Conservation (phyloP, 2,329 filamentous ascomycete genomes). For the Chrysoporthe cubensis region DNA sequence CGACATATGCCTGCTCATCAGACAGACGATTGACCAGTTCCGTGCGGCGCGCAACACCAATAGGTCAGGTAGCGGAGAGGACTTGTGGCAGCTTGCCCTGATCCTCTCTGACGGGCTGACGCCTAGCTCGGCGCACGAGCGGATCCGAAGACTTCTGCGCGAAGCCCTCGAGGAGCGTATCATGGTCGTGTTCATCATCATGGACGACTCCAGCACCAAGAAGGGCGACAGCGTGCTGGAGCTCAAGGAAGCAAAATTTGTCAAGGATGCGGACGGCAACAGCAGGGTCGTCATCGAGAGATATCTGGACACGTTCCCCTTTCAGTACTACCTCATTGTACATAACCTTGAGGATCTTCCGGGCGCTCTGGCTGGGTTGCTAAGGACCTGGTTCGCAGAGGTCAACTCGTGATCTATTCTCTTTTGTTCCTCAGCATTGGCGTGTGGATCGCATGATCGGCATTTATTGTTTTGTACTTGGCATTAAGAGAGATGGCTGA, state of each 20-base stretch:
- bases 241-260: conserved; percentile 84
- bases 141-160: conserved; percentile 79
- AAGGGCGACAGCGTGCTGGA: conserved; percentile 76
- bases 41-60: conserved; percentile 66
- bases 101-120: conserved; percentile 95
- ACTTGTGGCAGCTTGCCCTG: conserved; percentile 94
- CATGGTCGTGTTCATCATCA: conserved; percentile 97
- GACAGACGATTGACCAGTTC: conserved; percentile 80
- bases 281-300: conserved; percentile 79
- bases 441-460: background rate
- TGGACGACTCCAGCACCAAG: conserved; percentile 65
- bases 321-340: conserved; percentile 95
- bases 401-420: conserved; percentile 48
- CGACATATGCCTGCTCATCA: conserved; percentile 79
- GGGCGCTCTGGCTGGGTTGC: conserved; percentile 79
- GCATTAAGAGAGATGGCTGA: conserved; percentile 8
- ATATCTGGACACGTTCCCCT: conserved; percentile 95
- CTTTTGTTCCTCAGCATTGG: background rate
- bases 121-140: conserved; percentile 77
- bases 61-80: conserved; percentile 53
- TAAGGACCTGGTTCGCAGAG: conserved; percentile 95
- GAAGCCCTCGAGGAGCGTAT: conserved; percentile 92
- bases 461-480: background rate
- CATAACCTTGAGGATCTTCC: conserved; percentile 90
- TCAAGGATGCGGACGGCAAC: conserved; percentile 63